A percentile compares a stretch with the other conserved stretches of the same genome.
phyloP scores from a whole-genome alignment of 106 monocot species.

The Platanthera zijinensis region DNA sequence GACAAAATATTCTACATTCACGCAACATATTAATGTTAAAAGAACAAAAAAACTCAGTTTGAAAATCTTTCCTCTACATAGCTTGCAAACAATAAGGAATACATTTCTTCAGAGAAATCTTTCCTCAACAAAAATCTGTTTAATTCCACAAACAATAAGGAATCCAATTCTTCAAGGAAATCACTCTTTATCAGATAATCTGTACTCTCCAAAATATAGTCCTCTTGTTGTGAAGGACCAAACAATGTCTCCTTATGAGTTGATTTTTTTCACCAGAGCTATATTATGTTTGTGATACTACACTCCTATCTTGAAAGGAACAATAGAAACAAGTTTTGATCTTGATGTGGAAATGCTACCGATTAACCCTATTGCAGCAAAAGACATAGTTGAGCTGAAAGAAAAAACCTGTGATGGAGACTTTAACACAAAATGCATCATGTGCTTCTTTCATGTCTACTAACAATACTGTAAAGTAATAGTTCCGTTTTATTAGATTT shows the following conservation, averaged over 20 bases:
- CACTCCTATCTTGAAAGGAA: conserved; percentile 6
- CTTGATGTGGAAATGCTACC: conserved; percentile 5
- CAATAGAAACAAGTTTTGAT: not conserved
- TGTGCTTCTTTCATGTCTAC: too few species aligned
- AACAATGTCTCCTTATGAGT: conserved; percentile 4
- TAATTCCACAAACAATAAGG: not conserved
- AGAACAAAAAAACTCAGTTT: too few species aligned
- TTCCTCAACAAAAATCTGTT: too few species aligned
- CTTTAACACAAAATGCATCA: conserved; percentile 17
- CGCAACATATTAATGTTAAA: too few species aligned
- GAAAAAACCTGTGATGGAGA: conserved; percentile 10
- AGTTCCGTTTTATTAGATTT: conserved; percentile 1
- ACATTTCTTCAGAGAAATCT: not conserved
- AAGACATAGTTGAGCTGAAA: not conserved
- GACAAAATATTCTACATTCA: too few species aligned
- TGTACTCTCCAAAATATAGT: conserved; percentile 24
- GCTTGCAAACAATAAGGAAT: not conserved
- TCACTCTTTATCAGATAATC: conserved; percentile 32
- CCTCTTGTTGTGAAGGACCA: conserved; percentile 19
- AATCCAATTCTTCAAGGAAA: conserved; percentile 33
- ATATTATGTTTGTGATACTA: conserved; percentile 14
- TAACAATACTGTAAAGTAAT: too few species aligned
- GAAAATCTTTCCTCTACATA: too few species aligned
- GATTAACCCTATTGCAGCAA: not conserved
- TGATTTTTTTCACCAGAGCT: conserved; percentile 2